Base-by-base conservation (phyloP, 2,329 filamentous ascomycete genomes). In the Penicillium sp. region DNA sequence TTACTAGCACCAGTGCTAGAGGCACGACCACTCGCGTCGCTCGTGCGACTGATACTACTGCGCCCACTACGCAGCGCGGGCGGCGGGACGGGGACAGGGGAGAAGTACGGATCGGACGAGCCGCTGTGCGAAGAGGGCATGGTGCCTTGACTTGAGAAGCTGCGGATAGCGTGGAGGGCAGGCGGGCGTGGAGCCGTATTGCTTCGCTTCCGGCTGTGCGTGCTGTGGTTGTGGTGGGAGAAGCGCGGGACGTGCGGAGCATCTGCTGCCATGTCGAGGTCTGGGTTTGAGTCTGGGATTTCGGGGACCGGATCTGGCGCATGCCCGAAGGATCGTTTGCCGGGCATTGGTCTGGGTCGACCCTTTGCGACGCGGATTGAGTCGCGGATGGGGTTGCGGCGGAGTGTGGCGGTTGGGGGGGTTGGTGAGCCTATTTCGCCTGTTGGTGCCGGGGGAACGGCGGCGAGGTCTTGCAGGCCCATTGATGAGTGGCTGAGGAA, bases 401-500 rank as follows among this genome's bases (percentile, higher is more conserved):
- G 78, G 36, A 83, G 64, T 68, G 76, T 61, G 71, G 80, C 70
- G 4, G 51, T 51, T 3, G 82, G 81, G 2, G 78, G 68, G 77
- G 81, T 45, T 21, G 72, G 69, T 43, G 69, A 61, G 8, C 54
- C 56, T 46, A 61, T 63, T 54, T 76, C 70, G 54, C 73, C 67
- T 60, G 71, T 67, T 5, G 83, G 80, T 19, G 81, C 76, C 6
- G 83, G 81, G n/a, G 82, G 83, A 18, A 82, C 73, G 13, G 83
- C 71, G 3, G 87, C 78, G 14, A 92, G 84, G 48, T 94, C 90
- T 2, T 91, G 90, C 5, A 93, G 82, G 1, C 88, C 87, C 66
- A 93, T 88, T 14, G 88, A 86, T 1, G 92, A 96, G 70, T 97
- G 92, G 11, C 93, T 92, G 28, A 99, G 81, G 83, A 97, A 99